Evolutionary conservation across 129 eudicot species (phyloP), one percentile per base, ranked within the genome.

Genomic region (Cynara cardunculus): DNA sequence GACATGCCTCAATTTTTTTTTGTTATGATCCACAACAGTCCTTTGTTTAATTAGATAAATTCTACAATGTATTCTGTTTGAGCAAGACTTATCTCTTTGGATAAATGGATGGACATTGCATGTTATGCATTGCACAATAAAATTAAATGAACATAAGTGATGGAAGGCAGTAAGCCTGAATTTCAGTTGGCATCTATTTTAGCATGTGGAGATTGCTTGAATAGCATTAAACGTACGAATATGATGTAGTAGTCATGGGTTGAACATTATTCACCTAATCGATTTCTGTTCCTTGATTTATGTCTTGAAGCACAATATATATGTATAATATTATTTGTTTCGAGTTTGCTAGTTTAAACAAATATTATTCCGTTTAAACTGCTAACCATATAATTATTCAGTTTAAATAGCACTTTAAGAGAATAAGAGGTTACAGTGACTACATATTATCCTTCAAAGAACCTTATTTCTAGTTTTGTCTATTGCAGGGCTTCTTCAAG

Each of bases 401-500:
- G 19, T 49, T 49, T 49, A 49, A 49, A 16, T 49, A 18, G 62
- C 39, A 34, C 39, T 34, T 34, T 34, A 5, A 34, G 39, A 34
- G 39, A 34, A 34, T 34, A 34, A 80, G 77, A 53, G 62, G 73
- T 59, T 80, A 18, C 22, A 25, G 13, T 65, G 67, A 16, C 62
- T 35, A 41, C 59, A 70, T 64, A 21, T 21, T 22, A 64, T 49
- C 7, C 66, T 78, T 78, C 68, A 44, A 26, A 56, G 70, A 79
- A 79, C 16, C 77, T 71, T 65, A 81, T 81, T 41, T 9, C 5
- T 27, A 25, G 25, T 74, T 75, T 82, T 13, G 9, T 14, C 62
- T 86, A 75, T 86, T 76, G 32, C 83, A 96, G 99, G 97, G 62
- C 96, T 96, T 84, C 84, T 88, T 65, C 95, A 88, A 86, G 99